phyloP scores from a whole-genome alignment of 2,329 filamentous ascomycete genomes.

The Elsinoe ampelina region DNA sequence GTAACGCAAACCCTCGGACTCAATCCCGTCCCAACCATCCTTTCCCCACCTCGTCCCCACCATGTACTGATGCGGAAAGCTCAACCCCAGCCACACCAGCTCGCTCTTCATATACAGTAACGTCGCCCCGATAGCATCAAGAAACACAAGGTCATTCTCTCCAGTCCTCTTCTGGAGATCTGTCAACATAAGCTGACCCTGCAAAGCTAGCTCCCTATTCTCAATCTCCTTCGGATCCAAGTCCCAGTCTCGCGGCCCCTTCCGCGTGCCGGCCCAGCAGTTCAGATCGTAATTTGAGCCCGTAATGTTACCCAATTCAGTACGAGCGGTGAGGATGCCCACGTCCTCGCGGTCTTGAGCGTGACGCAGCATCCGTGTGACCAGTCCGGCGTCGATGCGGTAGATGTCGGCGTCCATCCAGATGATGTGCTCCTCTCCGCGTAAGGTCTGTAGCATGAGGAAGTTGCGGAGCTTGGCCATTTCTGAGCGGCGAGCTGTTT shows the following conservation, averaged over 20 bases:
- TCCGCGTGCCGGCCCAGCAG: constrained; percentile 22
- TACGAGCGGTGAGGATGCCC: constrained; percentile 29
- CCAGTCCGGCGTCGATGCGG: constrained; percentile 25
- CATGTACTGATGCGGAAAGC: constrained; percentile 28
- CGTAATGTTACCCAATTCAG: constrained; percentile 24
- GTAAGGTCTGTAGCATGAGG: constrained; percentile 26
- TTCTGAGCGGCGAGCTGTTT: constrained; percentile 15
- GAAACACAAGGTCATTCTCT: constrained; percentile 25
- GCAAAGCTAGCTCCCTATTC: not conserved
- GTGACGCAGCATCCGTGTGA: constrained; percentile 26
- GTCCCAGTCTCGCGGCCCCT: not conserved
- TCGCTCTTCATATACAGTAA: constrained; percentile 28
- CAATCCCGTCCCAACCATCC: constrained; percentile 30
- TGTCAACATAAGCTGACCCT: not conserved
- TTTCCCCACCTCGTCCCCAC: constrained; percentile 30
- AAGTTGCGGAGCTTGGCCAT: constrained; percentile 29
- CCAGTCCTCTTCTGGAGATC: constrained; percentile 21
- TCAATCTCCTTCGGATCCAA: not conserved
- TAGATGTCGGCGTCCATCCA: constrained; percentile 33
- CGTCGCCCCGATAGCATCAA: constrained; percentile 31
- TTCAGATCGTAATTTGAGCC: constrained; percentile 31
- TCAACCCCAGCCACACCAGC: constrained; percentile 27
- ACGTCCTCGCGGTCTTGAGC: constrained; percentile 22
- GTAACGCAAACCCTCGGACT: constrained; percentile 33
- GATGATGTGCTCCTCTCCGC: constrained; percentile 28